These are phyloP conservation scores for Castanopsis chinensis DNA, from an alignment of 306 rosid genomes.

Conservation along the genomic window DNA sequence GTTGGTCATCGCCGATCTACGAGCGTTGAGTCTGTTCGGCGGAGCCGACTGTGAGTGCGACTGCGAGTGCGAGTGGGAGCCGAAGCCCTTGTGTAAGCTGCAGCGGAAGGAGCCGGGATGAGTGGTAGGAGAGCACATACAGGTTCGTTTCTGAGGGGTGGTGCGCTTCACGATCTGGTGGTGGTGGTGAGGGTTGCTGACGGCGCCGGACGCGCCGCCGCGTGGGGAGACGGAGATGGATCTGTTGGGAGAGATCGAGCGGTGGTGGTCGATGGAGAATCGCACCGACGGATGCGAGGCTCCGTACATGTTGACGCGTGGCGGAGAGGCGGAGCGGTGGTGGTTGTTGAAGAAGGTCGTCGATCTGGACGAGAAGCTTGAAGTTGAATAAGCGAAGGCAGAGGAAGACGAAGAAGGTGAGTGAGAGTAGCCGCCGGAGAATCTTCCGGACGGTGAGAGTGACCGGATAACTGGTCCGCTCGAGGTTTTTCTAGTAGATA, in stretches of 20 bases:
- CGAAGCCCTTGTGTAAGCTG: constrained; percentile 65
- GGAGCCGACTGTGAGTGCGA: constrained; percentile 45
- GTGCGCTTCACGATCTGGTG: constrained; percentile 39
- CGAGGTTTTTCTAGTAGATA: constrained; percentile 54
- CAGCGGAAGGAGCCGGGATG: constrained; percentile 98
- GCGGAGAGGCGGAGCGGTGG: constrained; percentile 55
- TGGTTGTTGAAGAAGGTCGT: constrained; percentile 36
- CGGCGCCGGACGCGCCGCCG: constrained; percentile 2
- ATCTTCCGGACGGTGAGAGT: constrained; percentile 55
- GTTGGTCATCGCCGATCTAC: constrained; percentile 98
- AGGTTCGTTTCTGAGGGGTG: constrained; percentile 57
- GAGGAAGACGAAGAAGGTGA: constrained; percentile 36
- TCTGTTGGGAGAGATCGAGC: constrained; percentile 76
- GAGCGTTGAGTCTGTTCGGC: constrained; percentile 76
- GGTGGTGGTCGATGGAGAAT: constrained; percentile 52
- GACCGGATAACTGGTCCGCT: constrained; percentile 53
- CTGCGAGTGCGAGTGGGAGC: constrained; percentile 7
- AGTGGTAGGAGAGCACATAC: constrained; percentile 90
- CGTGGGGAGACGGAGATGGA: constrained; percentile 60
- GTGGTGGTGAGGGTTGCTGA: neutral
- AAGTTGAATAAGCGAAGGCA: constrained; percentile 68
- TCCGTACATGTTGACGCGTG: constrained; percentile 56
- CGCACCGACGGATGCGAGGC: constrained; percentile 44
- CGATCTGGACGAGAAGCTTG: constrained; percentile 68
- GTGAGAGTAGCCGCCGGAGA: constrained; percentile 26